Percentiles rank a stretch among this genome's conserved stretches.
These are phyloP conservation scores for Haplosporangium gracile DNA, from an alignment of 192 early-diverging fungal genomes.

Conservation along the genomic window DNA sequence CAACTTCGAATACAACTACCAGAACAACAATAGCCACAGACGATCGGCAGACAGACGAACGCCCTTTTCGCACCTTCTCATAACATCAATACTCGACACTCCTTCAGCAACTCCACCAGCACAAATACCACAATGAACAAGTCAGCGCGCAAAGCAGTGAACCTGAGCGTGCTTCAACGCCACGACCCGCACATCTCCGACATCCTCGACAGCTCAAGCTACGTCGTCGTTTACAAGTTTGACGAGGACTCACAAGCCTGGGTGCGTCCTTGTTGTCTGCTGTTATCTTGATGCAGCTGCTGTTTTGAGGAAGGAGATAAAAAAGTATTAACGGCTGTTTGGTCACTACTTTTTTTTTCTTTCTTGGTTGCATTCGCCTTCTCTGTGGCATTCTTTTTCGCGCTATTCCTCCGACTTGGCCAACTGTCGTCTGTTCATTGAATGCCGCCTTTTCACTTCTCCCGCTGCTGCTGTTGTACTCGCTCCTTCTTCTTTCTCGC, in stretches of 20 bases:
- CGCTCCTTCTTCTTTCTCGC: not conserved
- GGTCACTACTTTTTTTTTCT: not conserved
- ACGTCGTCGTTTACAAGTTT: constrained; percentile 94
- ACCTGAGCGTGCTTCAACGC: constrained; percentile 85
- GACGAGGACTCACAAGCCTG: constrained; percentile 76
- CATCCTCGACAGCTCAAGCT: constrained; percentile 87
- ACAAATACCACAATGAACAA: constrained; percentile 67
- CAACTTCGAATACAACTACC: not conserved
- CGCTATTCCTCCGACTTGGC: not conserved
- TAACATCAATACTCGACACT: not conserved
- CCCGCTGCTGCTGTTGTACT: not conserved
- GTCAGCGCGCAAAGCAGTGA: constrained; percentile 74
- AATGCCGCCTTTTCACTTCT: not conserved
- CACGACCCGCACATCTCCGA: constrained; percentile 84
- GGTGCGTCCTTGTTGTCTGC: constrained; percentile 67
- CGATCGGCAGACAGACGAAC: not conserved
- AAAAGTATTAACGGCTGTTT: not conserved
- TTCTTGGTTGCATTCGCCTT: not conserved
- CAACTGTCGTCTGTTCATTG: not conserved
- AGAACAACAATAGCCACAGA: not conserved
- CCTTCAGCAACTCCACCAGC: not conserved
- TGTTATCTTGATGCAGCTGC: not conserved
- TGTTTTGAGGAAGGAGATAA: not conserved
- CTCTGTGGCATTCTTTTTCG: not conserved
- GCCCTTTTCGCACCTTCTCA: not conserved